These are phyloP conservation scores for Hypoxylon sp. DNA, from an alignment of 2,329 filamentous ascomycete genomes.

Conservation along the genomic window DNA sequence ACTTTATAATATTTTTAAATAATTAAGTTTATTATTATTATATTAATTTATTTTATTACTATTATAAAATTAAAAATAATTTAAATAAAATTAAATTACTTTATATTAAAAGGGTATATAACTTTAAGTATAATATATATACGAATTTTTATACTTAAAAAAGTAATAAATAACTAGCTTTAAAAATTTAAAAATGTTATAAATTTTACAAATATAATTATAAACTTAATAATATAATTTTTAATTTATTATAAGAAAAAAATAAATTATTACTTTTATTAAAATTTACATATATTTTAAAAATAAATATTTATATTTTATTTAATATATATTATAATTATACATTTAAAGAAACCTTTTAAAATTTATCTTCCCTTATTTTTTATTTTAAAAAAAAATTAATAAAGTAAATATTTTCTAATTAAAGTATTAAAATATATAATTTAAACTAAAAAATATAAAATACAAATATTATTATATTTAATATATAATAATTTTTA, in stretches of 20 bases:
- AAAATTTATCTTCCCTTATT: not conserved
- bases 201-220: not conserved
- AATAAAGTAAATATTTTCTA: not conserved
- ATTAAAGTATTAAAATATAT: not conserved
- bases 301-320: not conserved
- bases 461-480: constrained; percentile 6
- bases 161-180: not conserved
- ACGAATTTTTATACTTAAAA: not conserved
- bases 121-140: too few relatives aligned
- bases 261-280: not conserved
- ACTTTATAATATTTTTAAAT: not conserved
- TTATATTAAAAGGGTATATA: constrained; percentile 1
- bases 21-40: not conserved
- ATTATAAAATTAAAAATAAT: not conserved
- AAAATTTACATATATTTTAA: not conserved
- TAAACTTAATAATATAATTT: not conserved
- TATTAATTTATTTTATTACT: not conserved
- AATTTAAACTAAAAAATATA: not conserved
- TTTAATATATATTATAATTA: not conserved
- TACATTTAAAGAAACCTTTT: not conserved
- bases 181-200: not conserved
- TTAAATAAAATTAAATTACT: not conserved
- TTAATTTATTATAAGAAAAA: not conserved
- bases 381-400: not conserved
- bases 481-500: not conserved